phyloP scores from a whole-genome alignment of 805 yeast genomes.

The Kuraishia molischiana region DNA sequence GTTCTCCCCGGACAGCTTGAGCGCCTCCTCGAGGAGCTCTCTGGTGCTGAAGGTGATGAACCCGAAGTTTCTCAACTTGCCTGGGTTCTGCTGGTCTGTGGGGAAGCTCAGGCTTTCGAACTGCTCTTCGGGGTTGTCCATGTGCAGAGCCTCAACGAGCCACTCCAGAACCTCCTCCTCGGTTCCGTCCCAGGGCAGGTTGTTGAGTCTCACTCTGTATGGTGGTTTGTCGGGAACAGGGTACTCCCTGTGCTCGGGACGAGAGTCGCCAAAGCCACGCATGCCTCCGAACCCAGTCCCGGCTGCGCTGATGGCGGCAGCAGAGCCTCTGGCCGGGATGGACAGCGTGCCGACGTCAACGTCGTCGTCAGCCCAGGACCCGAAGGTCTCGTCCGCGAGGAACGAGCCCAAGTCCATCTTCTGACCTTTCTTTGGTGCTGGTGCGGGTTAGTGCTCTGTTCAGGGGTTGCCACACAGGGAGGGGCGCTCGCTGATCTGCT shows the following conservation, averaged over 20 bases:
- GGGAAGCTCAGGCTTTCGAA: slow-evolving; percentile 66
- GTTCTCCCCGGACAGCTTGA: slow-evolving; percentile 31
- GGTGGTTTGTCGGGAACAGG: slow-evolving; percentile 93
- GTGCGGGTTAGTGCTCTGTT: background rate
- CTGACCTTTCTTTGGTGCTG: slow-evolving; percentile 25
- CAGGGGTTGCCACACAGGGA: too few species aligned
- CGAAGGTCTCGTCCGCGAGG: slow-evolving; percentile 65
- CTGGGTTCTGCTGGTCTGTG: slow-evolving; percentile 47
- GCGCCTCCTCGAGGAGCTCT: slow-evolving; percentile 39
- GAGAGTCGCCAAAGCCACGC: slow-evolving; percentile 13
- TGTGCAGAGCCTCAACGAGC: slow-evolving; percentile 42
- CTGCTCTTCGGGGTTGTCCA: slow-evolving; percentile 37
- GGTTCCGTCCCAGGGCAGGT: slow-evolving; percentile 72
- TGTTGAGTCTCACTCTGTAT: slow-evolving; percentile 78
- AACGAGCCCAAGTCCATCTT: slow-evolving; percentile 86
- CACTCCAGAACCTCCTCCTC: slow-evolving; percentile 58
- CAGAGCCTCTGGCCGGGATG: slow-evolving; percentile 29
- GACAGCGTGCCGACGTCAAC: slow-evolving; percentile 60
- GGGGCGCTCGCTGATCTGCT: too few species aligned
- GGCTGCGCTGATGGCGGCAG: slow-evolving; percentile 7
- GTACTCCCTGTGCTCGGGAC: slow-evolving; percentile 51
- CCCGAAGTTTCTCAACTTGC: slow-evolving; percentile 52
- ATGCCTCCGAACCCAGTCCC: background rate
- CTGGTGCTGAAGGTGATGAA: slow-evolving; percentile 40
- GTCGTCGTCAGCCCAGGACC: slow-evolving; percentile 84